phyloP scores from a whole-genome alignment of 495 filamentous ascomycete genomes.

The Baudoinia panamericana region DNA sequence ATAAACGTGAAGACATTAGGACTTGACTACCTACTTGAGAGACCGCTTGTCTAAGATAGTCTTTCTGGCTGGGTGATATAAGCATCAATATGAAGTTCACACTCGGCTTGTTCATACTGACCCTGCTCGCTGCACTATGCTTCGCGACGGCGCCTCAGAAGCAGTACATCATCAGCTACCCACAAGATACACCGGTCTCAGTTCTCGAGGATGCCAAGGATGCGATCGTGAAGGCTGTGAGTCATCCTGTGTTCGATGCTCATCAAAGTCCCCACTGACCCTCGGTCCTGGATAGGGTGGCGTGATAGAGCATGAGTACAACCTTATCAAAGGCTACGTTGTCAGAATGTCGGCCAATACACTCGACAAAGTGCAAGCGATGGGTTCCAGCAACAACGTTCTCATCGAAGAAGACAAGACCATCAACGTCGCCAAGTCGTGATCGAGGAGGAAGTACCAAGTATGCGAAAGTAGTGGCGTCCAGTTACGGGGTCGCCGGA shows the following conservation, averaged over 20 bases:
- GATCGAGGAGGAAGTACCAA: no score
- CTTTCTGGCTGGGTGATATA: no score
- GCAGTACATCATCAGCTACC: conserved; percentile 66
- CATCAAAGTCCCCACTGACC: neutral
- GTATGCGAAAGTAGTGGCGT: no score
- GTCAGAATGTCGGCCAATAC: conserved; percentile 54
- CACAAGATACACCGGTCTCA: conserved; percentile 53
- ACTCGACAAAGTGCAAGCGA: conserved; percentile 54
- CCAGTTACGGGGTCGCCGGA: no score
- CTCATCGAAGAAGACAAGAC: conserved; percentile 65
- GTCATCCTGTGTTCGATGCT: conserved; percentile 21
- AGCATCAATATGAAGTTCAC: conserved; percentile 7
- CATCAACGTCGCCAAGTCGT: no score
- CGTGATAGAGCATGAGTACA: conserved; percentile 43
- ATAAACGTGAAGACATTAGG: no score
- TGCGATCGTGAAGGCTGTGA: conserved; percentile 52
- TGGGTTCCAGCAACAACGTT: conserved; percentile 50
- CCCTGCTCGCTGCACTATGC: conserved; percentile 5
- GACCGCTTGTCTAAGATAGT: no score
- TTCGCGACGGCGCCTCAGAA: conserved; percentile 34
- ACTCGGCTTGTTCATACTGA: conserved; percentile 3
- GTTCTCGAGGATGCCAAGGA: conserved; percentile 58
- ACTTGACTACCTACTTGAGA: no score
- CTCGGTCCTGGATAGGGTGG: conserved; percentile 27
- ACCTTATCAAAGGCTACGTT: conserved; percentile 57